Conservation (phyloP, 768 basidiomycete species). For the Sporobolomyces phaffii region DNA sequence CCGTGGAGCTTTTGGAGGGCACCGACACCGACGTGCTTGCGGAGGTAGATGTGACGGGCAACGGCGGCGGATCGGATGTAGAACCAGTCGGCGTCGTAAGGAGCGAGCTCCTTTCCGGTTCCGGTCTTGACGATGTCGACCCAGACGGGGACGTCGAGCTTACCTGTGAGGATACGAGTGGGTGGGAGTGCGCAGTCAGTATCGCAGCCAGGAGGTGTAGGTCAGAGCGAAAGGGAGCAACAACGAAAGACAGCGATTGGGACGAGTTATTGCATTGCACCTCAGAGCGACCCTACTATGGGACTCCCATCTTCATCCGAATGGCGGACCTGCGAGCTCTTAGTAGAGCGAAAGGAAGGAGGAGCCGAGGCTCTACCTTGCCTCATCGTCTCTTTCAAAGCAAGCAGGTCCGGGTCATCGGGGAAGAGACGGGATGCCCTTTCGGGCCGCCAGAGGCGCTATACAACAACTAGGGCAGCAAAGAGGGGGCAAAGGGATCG, state of each 20-base stretch:
- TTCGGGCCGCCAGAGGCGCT: slow-evolving; percentile 41
- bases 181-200: slow-evolving; percentile 42
- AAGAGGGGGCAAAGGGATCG: background rate
- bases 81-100: slow-evolving; percentile 99
- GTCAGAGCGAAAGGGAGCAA: background rate
- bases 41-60: slow-evolving; percentile 98
- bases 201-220: no score
- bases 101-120: slow-evolving; percentile 93
- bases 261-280: background rate
- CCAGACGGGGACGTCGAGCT: slow-evolving; percentile 98
- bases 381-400: no score
- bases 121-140: slow-evolving; percentile 98
- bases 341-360: no score
- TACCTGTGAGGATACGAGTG: slow-evolving; percentile 53
- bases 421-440: slow-evolving; percentile 21
- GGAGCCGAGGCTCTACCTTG: no score
- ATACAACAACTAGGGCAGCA: background rate
- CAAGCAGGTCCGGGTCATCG: background rate
- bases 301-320: background rate
- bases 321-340: no score
- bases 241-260: background rate
- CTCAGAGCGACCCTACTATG: background rate
- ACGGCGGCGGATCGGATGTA: slow-evolving; percentile 73
- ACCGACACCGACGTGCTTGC: slow-evolving; percentile 49
- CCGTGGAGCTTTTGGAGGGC: slow-evolving; percentile 94